These are phyloP conservation scores for Metahyphopichia silvanorum DNA, from an alignment of 805 yeast genomes.

Conservation along the genomic window DNA sequence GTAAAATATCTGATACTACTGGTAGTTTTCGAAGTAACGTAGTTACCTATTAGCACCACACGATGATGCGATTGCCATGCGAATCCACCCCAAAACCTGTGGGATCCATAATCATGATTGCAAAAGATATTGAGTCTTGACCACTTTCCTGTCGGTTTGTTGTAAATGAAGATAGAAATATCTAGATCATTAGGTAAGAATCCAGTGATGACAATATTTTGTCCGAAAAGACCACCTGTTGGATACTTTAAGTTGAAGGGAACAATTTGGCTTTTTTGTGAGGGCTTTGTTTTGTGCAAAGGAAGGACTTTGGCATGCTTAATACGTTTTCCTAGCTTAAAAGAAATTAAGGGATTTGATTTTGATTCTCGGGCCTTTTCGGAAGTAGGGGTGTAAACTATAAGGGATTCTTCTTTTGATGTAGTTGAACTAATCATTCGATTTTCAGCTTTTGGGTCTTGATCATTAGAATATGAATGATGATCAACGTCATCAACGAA, in stretches of 20 bases:
- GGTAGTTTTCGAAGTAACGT: constrained; percentile 41
- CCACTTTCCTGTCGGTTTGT: constrained; percentile 60
- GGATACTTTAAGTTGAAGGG: constrained; percentile 54
- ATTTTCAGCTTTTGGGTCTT: background rate
- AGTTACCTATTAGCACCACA: constrained; percentile 57
- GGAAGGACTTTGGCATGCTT: constrained; percentile 29
- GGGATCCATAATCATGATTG: constrained; percentile 50
- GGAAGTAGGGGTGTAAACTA: constrained; percentile 32
- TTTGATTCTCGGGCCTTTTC: constrained; percentile 7
- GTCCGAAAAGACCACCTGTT: constrained; percentile 63
- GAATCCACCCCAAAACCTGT: constrained; percentile 64
- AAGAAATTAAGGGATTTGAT: constrained; percentile 31
- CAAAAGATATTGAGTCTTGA: constrained; percentile 54
- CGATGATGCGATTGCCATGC: constrained; percentile 80
- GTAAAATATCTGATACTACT: constrained; percentile 49
- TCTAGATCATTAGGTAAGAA: constrained; percentile 46
- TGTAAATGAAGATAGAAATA: constrained; percentile 48
- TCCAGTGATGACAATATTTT: constrained; percentile 61
- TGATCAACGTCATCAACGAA: constrained; percentile 23
- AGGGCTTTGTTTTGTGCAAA: constrained; percentile 20
- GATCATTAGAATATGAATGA: constrained; percentile 5
- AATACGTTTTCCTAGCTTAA: constrained; percentile 31
- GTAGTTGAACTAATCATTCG: background rate
- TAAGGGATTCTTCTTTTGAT: constrained; percentile 20
- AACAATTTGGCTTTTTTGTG: constrained; percentile 19